Evolutionary conservation across 1,139 yeast species (phyloP).

Genomic region (Pichia sp.): DNA sequence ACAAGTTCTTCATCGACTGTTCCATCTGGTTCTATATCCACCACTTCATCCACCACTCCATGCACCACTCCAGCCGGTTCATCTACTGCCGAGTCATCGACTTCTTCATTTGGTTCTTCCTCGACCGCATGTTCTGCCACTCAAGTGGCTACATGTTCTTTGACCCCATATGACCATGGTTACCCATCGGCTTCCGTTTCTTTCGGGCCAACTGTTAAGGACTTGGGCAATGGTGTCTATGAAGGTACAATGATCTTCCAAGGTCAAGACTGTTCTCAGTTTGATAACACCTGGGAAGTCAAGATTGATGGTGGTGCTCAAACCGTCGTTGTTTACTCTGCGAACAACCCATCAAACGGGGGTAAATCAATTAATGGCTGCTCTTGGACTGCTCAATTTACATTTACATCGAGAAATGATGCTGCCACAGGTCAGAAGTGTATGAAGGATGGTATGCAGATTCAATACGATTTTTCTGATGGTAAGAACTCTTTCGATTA

Average conservation of each 20-base stretch:
- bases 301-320: constrained; percentile 30
- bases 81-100: neutral
- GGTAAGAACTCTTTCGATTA: constrained; percentile 23
- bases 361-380: constrained; percentile 21
- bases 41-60: neutral
- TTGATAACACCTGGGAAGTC: constrained; percentile 27
- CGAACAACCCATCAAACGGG: constrained; percentile 18
- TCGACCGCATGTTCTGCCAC: too few species aligned
- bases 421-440: constrained; percentile 23
- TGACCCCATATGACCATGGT: too few species aligned
- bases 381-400: constrained; percentile 27
- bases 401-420: constrained; percentile 21
- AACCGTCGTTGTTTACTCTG: constrained; percentile 27
- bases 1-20: neutral
- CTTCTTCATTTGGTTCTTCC: neutral
- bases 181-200: too few species aligned
- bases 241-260: constrained; percentile 28
- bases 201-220: too few species aligned
- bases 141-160: too few species aligned
- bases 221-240: constrained; percentile 12
- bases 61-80: neutral
- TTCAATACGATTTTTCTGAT: constrained; percentile 31
- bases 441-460: constrained; percentile 23
- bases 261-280: constrained; percentile 22
- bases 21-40: neutral